Conservation (phyloP, 1,139 yeast species). For the Suhomyces ambrosiae region DNA sequence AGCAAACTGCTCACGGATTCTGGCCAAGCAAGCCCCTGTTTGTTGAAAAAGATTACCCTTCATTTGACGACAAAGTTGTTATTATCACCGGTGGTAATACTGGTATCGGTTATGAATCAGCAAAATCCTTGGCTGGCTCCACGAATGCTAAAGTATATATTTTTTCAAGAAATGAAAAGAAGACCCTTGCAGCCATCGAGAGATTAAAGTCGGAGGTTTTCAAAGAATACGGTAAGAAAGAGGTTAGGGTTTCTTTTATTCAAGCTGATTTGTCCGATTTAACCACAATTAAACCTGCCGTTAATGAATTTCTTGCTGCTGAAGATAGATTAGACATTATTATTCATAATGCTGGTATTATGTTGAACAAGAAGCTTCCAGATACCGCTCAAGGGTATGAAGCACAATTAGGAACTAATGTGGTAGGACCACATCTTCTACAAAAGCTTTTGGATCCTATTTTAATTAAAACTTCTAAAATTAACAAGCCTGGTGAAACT, state of each 20-base stretch:
- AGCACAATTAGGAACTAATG: conserved; percentile 51
- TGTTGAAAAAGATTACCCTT: conserved; percentile 13
- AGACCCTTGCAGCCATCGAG: conserved; percentile 20
- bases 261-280: conserved; percentile 48
- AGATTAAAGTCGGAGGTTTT: conserved; percentile 15
- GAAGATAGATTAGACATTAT: conserved; percentile 39
- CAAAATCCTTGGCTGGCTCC: conserved; percentile 13
- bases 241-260: conserved; percentile 16
- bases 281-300: conserved; percentile 43
- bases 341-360: conserved; percentile 49
- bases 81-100: conserved; percentile 26
- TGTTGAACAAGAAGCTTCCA: conserved; percentile 43
- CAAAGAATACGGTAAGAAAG: conserved; percentile 10
- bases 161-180: conserved; percentile 22
- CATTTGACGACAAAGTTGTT: conserved; percentile 23
- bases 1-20: background rate
- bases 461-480: conserved; percentile 33
- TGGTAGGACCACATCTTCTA: conserved; percentile 50
- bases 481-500: conserved; percentile 14
- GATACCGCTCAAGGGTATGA: conserved; percentile 44
- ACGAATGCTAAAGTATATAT: conserved; percentile 20
- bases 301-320: conserved; percentile 27
- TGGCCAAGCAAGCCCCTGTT: conserved; percentile 3
- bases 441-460: conserved; percentile 47
- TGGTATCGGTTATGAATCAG: conserved; percentile 22